Conservation (phyloP, 2,329 filamentous ascomycete species). For the Aureobasidium mangrovei region DNA sequence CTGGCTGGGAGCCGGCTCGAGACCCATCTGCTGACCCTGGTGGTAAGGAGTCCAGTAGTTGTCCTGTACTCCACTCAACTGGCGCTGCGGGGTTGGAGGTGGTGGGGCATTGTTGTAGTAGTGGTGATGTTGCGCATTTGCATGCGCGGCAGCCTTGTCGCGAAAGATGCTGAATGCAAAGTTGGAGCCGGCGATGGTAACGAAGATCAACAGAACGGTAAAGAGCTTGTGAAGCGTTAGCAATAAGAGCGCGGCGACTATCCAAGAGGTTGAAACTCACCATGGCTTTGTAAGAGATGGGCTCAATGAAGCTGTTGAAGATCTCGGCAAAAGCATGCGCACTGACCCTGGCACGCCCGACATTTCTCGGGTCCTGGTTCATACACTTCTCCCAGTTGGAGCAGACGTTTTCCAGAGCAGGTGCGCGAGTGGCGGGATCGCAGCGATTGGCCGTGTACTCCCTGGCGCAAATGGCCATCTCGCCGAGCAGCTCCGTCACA, state of each 20-base stretch:
- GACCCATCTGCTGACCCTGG: slow-evolving; percentile 15
- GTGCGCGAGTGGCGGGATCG: slow-evolving; percentile 54
- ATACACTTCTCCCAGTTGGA: slow-evolving; percentile 80
- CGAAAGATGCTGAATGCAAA: slow-evolving; percentile 50
- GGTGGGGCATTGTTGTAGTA: slow-evolving; percentile 20
- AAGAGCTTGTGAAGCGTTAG: slow-evolving; percentile 37
- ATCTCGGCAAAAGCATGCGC: slow-evolving; percentile 86
- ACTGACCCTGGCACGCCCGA: slow-evolving; percentile 71
- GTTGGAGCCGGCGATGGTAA: slow-evolving; percentile 49
- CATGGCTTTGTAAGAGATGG: slow-evolving; percentile 78
- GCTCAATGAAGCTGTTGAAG: slow-evolving; percentile 86
- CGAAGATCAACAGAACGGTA: slow-evolving; percentile 39
- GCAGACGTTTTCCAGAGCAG: slow-evolving; percentile 65
- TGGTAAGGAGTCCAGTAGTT: slow-evolving; percentile 27
- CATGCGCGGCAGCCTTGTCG: slow-evolving; percentile 28
- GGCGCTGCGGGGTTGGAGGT: slow-evolving; percentile 28
- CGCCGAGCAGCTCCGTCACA: slow-evolving; percentile 58
- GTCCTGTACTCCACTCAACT: slow-evolving; percentile 22
- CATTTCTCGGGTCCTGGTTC: slow-evolving; percentile 67
- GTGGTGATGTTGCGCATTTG: slow-evolving; percentile 16
- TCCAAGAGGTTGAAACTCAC: slow-evolving; percentile 32
- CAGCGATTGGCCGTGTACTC: slow-evolving; percentile 73
- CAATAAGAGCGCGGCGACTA: slow-evolving; percentile 11
- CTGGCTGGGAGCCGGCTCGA: slow-evolving; percentile 27
- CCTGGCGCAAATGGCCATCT: slow-evolving; percentile 64